phyloP scores from a whole-genome alignment of 2,329 filamentous ascomycete genomes.

The Fusarium compactum region DNA sequence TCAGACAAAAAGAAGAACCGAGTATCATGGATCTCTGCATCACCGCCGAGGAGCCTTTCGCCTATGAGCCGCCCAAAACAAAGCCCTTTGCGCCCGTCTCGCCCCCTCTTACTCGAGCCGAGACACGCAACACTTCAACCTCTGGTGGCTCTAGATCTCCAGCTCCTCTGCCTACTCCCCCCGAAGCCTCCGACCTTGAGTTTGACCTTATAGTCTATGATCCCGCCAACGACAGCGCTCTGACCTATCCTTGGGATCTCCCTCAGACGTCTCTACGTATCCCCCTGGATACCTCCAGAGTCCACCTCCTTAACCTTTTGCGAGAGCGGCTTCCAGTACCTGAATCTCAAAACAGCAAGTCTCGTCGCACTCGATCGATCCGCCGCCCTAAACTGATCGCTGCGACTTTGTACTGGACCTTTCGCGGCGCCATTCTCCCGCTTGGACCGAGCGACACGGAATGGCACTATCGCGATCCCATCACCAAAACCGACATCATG shows the following conservation, averaged over 20 bases:
- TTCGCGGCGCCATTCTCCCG: slow-evolving; percentile 41
- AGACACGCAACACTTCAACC: slow-evolving; percentile 18
- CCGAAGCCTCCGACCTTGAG: slow-evolving; percentile 27
- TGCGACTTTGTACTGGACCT: slow-evolving; percentile 45
- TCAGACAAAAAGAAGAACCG: neutral
- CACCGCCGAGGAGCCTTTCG: slow-evolving; percentile 46
- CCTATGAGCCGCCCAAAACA: slow-evolving; percentile 28
- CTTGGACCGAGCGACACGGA: slow-evolving; percentile 39
- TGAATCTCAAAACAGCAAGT: slow-evolving; percentile 5
- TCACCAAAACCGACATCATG: slow-evolving; percentile 46
- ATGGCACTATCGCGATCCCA: slow-evolving; percentile 45
- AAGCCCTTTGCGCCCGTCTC: slow-evolving; percentile 39
- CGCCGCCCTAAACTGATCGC: slow-evolving; percentile 39
- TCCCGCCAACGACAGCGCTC: slow-evolving; percentile 38
- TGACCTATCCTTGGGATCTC: slow-evolving; percentile 46
- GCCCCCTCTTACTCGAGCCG: slow-evolving; percentile 5
- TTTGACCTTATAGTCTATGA: slow-evolving; percentile 46
- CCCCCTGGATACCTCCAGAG: slow-evolving; percentile 37
- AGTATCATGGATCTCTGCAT: slow-evolving; percentile 45
- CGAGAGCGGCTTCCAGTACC: slow-evolving; percentile 36
- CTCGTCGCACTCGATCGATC: slow-evolving; percentile 6
- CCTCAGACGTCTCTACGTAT: slow-evolving; percentile 33
- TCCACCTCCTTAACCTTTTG: slow-evolving; percentile 44
- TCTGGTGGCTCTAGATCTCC: neutral
- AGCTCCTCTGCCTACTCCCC: neutral